Conservation (phyloP, 2,329 filamentous ascomycete species). For the Dissoconium aciculare region DNA sequence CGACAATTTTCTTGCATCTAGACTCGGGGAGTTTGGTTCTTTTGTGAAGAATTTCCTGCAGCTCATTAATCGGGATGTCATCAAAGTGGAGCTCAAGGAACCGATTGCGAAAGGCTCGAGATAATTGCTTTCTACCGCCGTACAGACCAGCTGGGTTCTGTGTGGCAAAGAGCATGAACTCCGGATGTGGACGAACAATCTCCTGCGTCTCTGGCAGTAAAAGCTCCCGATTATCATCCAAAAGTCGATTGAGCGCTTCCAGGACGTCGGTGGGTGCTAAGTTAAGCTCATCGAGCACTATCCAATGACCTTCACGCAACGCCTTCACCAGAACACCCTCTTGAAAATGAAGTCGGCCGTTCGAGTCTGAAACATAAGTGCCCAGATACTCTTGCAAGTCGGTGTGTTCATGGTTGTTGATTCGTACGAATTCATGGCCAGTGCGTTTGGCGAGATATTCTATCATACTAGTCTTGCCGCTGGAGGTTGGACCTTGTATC, state of each 20-base stretch:
- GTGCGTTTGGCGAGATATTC: conserved; percentile 94
- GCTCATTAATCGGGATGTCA: conserved; percentile 87
- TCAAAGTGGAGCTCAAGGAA: conserved; percentile 97
- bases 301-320: conserved; percentile 87
- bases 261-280: conserved; percentile 92
- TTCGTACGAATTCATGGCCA: conserved; percentile 91
- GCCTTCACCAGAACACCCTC: conserved; percentile 90
- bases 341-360: conserved; percentile 78
- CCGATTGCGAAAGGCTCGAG: conserved; percentile 86
- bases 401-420: conserved; percentile 99
- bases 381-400: conserved; percentile 96
- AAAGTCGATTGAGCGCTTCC: conserved; percentile 82
- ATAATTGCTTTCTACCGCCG: conserved; percentile 83
- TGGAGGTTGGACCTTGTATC: conserved; percentile 90
- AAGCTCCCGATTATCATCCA: conserved; percentile 93
- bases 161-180: conserved; percentile 96
- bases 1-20: conserved; percentile 80
- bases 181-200: conserved; percentile 74
- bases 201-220: conserved; percentile 95
- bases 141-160: conserved; percentile 95
- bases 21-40: conserved; percentile 80
- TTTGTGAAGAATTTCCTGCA: conserved; percentile 80
- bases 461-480: conserved; percentile 98
- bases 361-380: conserved; percentile 73
- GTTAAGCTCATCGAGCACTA: conserved; percentile 94